These are phyloP conservation scores for Xylariaceae sp. DNA, from an alignment of 2,329 filamentous ascomycete species.

Conservation along the genomic window DNA sequence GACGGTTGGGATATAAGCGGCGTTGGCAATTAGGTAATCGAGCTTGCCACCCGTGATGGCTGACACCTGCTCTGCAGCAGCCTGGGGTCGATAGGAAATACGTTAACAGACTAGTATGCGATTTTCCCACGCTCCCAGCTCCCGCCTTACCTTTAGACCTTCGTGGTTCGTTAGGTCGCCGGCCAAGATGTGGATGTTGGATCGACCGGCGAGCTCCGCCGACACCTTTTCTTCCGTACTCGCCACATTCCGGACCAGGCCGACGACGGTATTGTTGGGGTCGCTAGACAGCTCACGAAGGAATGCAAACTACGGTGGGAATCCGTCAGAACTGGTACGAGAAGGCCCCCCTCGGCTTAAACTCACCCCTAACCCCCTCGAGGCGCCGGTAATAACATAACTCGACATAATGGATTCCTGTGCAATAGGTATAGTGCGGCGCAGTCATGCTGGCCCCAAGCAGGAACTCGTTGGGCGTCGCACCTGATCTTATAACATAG, in stretches of 20 bases:
- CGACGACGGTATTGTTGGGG: constrained; percentile 5
- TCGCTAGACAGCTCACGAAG: constrained; percentile 7
- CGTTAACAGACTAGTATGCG: too few relatives aligned
- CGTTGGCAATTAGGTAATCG: constrained; percentile 17
- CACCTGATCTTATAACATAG: too few relatives aligned
- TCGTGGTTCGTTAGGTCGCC: background rate
- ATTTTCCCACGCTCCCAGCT: too few relatives aligned
- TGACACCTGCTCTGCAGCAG: background rate
- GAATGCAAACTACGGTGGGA: constrained; percentile 11
- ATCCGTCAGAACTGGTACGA: background rate
- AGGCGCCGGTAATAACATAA: constrained; percentile 23
- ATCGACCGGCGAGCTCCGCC: background rate
- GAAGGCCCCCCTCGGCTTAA: background rate
- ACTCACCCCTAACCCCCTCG: constrained; percentile 21
- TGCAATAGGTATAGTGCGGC: too few relatives aligned
- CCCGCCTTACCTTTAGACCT: background rate
- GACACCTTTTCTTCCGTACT: constrained; percentile 2
- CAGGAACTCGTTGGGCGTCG: too few relatives aligned
- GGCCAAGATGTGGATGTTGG: constrained; percentile 4
- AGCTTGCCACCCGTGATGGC: background rate
- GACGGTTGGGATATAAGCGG: background rate
- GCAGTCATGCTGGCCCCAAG: too few relatives aligned
- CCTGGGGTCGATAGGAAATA: background rate
- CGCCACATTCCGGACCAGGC: constrained; percentile 1
- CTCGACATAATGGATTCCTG: constrained; percentile 12